These are phyloP conservation scores for Tulasnella sp. DNA, from an alignment of 768 basidiomycete species.

Conservation along the genomic window DNA sequence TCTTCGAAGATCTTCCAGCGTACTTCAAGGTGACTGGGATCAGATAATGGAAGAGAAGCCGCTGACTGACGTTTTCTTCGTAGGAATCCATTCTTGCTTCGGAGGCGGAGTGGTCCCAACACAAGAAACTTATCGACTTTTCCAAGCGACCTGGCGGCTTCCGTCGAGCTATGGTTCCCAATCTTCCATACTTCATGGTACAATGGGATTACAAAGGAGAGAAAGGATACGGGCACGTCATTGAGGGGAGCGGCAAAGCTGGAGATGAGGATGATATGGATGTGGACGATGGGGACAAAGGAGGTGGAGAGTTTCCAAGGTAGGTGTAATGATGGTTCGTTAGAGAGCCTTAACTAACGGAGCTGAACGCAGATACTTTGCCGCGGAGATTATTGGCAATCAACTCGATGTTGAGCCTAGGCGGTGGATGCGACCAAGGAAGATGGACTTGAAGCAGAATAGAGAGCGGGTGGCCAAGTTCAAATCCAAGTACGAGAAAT, in stretches of 20 bases:
- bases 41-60: neutral
- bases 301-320: conserved; percentile 85
- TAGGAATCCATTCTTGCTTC: conserved; percentile 93
- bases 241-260: conserved; percentile 74
- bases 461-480: conserved; percentile 57
- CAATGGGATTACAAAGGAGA: conserved; percentile 98
- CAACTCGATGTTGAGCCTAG: conserved; percentile 78
- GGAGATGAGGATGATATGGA: conserved; percentile 52
- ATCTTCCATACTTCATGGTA: conserved; percentile 97
- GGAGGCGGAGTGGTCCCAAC: conserved; percentile 96
- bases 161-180: conserved; percentile 88
- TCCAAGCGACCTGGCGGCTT: conserved; percentile 83
- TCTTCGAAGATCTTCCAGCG: conserved; percentile 76
- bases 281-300: conserved; percentile 77
- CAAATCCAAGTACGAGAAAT: conserved; percentile 54
- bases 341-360: neutral
- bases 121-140: conserved; percentile 95
- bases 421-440: conserved; percentile 70
- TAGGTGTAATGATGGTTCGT: conserved; percentile 26
- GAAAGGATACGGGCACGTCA: conserved; percentile 96
- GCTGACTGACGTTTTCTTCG: neutral
- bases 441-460: conserved; percentile 58
- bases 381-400: conserved; percentile 89
- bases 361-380: conserved; percentile 61
- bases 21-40: conserved; percentile 68